A percentile compares a stretch with the other conserved stretches of the same genome.
These are phyloP conservation scores for Westerdykella sp. DNA, from an alignment of 2,329 filamentous ascomycete genomes.

Conservation along the genomic window DNA sequence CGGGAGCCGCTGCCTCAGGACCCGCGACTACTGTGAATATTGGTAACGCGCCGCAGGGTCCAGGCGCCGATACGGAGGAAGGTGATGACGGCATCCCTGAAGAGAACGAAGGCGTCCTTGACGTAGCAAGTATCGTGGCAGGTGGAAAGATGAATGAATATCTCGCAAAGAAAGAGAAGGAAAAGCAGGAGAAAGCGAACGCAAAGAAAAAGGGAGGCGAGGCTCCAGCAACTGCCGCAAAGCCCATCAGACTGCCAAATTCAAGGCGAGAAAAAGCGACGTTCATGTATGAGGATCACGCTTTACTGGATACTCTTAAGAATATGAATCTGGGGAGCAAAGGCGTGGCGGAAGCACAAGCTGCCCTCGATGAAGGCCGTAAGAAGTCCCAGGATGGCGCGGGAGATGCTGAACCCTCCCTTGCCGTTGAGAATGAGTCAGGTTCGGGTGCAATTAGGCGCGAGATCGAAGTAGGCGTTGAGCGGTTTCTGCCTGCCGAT, in stretches of 20 bases:
- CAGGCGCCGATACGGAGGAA: conserved; percentile 51
- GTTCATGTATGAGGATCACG: conserved; percentile 68
- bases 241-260: conserved; percentile 60
- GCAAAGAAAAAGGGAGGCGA: conserved; percentile 52
- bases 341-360: conserved; percentile 47
- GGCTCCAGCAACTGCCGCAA: conserved; percentile 56
- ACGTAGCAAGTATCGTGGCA: conserved; percentile 79
- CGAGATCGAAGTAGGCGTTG: conserved; percentile 71
- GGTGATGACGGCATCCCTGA: conserved; percentile 46
- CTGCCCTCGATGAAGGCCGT: conserved; percentile 45
- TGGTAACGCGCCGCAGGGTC: conserved; percentile 46
- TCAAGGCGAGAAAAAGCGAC: conserved; percentile 61
- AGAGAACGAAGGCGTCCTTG: conserved; percentile 67
- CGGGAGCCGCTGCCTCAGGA: conserved; percentile 45
- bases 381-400: conserved; percentile 33
- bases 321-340: conserved; percentile 43
- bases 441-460: conserved; percentile 35
- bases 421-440: conserved; percentile 24
- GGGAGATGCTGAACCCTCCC: conserved; percentile 21
- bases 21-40: conserved; percentile 37
- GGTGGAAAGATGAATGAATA: conserved; percentile 78
- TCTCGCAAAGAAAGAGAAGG: conserved; percentile 73
- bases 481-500: conserved; percentile 61
- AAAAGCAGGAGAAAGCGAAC: conserved; percentile 61
- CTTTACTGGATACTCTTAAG: conserved; percentile 49